phyloP scores from a whole-genome alignment of 2,329 filamentous ascomycete species.

The Calonectria naviculata region DNA sequence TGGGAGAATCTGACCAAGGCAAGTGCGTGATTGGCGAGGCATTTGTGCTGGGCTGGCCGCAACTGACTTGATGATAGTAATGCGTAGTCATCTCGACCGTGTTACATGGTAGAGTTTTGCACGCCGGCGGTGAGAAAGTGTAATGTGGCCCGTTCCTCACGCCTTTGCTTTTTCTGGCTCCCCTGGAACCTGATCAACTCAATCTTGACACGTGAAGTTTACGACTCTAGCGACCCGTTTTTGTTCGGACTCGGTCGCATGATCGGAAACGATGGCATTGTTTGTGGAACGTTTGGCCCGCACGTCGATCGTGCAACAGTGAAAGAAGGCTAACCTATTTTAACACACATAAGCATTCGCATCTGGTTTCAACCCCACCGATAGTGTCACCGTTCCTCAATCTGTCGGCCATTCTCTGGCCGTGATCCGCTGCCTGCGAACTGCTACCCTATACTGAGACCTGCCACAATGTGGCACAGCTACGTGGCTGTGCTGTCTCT shows the following conservation, averaged over 20 bases:
- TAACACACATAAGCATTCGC: too few species aligned
- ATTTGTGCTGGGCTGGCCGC: too few species aligned
- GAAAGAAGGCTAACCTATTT: neutral
- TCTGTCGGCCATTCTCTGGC: too few species aligned
- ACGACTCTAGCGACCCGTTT: neutral
- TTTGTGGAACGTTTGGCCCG: too few species aligned
- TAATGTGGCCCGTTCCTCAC: neutral
- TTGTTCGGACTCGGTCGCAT: neutral
- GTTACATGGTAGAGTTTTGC: neutral
- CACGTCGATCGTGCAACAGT: too few species aligned
- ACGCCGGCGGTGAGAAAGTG: neutral
- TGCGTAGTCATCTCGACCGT: too few species aligned
- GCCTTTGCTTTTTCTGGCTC: neutral
- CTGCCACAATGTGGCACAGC: neutral
- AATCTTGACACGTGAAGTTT: neutral
- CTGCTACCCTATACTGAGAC: neutral
- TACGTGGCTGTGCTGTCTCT: neutral
- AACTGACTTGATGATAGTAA: neutral
- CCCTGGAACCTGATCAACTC: neutral
- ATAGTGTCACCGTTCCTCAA: too few species aligned
- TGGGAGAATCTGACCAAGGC: neutral
- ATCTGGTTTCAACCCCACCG: too few species aligned
- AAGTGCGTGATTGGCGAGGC: neutral
- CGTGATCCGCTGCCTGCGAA: too few species aligned
- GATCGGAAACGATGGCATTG: neutral